Evolutionary conservation across 306 rosid species (phyloP), one percentile per base, ranked within the genome.

Genomic region (Cucumis hystrix): DNA sequence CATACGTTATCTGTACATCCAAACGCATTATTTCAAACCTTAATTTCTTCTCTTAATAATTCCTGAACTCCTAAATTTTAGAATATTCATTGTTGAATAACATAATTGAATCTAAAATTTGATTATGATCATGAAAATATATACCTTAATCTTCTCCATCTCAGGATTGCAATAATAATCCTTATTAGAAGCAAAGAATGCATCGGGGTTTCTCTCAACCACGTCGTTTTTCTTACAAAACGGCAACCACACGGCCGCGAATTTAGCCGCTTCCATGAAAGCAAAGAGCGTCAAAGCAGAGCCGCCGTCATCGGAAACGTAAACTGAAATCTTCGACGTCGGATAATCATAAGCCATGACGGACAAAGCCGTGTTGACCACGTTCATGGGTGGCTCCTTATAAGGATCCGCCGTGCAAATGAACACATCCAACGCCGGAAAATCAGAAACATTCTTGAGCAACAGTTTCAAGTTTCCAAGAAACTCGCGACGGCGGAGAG

Each of bases 271-370:
- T 67, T 87, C 88, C 78, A 83, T 73, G 61, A 87, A 77, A 71
- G 87, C 88, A 28, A 81, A 87, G 25, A 87, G 85, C 66, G 88
- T 87, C 35, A 85, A 39, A 39, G 79, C 88, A 20, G 91, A 87
- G 40, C 88, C 88, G 6, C 91, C 88, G 51, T 87, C 91, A 72
- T 87, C 91, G 3, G 91, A 87, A 10, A 87, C 83, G 23, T 83
- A 85, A 3, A 87, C 81, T 3, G 91, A 87, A 1, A 85, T 12
- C 84, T 85, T 87, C 25, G 35, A 81, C 2, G 80, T 16, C 58
- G 87, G 87, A 28, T 85, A 87, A 15, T 87, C 91, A 43, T 77
- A 85, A 5, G 85, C 84, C 91, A 87, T 77, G 14, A 75, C 91
- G 5, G 91, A 87, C 30, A 87, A 60, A 10, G 85, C 91, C 0